Percentiles rank a stretch among this genome's conserved stretches.
Evolutionary conservation across 1,284 basidiomycete species (phyloP).

Genomic region (Fomitiporia mediterranea): DNA sequence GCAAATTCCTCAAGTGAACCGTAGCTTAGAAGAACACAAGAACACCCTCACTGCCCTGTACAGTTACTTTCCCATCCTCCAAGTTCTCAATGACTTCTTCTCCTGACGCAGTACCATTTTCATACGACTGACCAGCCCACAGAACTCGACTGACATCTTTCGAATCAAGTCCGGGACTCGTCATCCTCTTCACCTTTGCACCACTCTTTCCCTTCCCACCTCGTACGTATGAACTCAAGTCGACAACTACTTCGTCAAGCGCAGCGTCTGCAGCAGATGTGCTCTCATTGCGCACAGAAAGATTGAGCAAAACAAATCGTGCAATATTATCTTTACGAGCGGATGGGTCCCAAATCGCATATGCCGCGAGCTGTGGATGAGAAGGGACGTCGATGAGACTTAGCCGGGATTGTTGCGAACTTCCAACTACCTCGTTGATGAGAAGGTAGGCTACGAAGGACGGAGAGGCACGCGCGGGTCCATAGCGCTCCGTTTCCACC

Average conservation of each 20-base stretch:
- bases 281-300: slow-evolving; percentile 27
- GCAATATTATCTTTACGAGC: slow-evolving; percentile 21
- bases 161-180: slow-evolving; percentile 30
- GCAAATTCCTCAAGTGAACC: too few species aligned
- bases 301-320: slow-evolving; percentile 32
- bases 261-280: slow-evolving; percentile 20
- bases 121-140: slow-evolving; percentile 36
- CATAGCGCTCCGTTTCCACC: slow-evolving; percentile 30
- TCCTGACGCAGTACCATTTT: slow-evolving; percentile 30
- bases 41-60: slow-evolving; percentile 32
- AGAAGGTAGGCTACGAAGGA: slow-evolving; percentile 35
- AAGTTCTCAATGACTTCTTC: slow-evolving; percentile 27
- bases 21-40: slow-evolving; percentile 30
- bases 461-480: slow-evolving; percentile 31
- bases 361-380: slow-evolving; percentile 29
- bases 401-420: slow-evolving; percentile 28
- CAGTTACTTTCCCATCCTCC: slow-evolving; percentile 23
- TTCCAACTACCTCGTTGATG: slow-evolving; percentile 33
- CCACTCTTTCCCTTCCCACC: neutral
- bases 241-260: slow-evolving; percentile 24
- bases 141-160: slow-evolving; percentile 28
- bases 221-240: slow-evolving; percentile 25
- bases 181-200: slow-evolving; percentile 30
- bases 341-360: slow-evolving; percentile 32
- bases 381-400: slow-evolving; percentile 25